These are phyloP conservation scores for Chaetomium sp. DNA, from an alignment of 2,329 filamentous ascomycete genomes.

Conservation along the genomic window DNA sequence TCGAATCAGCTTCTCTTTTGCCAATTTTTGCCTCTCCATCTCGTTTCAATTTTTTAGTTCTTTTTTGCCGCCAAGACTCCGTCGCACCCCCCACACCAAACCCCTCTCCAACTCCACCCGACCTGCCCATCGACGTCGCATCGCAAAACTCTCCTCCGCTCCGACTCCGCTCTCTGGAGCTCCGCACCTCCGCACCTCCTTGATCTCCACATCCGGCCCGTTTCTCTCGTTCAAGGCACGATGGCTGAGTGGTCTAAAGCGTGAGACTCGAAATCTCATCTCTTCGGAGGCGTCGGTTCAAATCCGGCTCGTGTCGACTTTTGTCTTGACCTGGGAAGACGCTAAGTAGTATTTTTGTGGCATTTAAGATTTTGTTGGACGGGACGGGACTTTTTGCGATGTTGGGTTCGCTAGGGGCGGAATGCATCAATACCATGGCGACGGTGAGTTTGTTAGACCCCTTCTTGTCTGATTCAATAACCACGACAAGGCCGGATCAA, in stretches of 20 bases:
- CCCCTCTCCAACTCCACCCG: background rate
- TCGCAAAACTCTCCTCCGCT: background rate
- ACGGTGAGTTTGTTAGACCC: too few relatives aligned
- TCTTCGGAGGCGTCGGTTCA: conserved; percentile 16
- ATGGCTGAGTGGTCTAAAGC: conserved; percentile 18
- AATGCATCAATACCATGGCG: too few relatives aligned
- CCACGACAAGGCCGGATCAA: too few relatives aligned
- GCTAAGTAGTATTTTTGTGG: background rate
- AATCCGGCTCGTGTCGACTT: conserved; percentile 17
- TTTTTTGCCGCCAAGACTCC: background rate
- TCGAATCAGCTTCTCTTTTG: conserved; percentile 18
- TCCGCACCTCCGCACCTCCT: background rate
- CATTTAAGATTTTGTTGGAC: too few relatives aligned
- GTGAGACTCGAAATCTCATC: conserved; percentile 18
- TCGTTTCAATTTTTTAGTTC: background rate
- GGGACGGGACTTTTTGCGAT: too few relatives aligned
- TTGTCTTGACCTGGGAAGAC: background rate
- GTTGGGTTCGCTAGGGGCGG: too few relatives aligned
- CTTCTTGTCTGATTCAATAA: too few relatives aligned
- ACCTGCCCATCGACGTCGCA: too few relatives aligned
- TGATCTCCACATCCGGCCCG: background rate
- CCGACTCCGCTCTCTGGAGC: background rate
- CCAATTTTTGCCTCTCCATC: background rate
- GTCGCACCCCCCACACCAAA: too few relatives aligned
- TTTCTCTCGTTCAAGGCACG: conserved; percentile 3